Evolutionary conservation across 1,284 basidiomycete species (phyloP).

Genomic region (Fomitopsis pinicola): DNA sequence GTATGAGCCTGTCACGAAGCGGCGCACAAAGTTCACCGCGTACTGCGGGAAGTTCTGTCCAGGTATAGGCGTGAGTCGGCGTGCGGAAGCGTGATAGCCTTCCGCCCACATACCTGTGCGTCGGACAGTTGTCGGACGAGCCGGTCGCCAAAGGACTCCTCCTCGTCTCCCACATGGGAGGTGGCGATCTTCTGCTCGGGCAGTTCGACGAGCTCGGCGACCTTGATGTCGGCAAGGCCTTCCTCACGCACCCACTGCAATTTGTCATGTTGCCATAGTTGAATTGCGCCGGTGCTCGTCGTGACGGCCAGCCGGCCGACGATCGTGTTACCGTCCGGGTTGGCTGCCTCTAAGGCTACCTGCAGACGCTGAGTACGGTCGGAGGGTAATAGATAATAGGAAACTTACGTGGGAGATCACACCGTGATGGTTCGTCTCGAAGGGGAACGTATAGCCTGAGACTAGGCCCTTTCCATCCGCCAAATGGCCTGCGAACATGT

Average conservation of each 20-base stretch:
- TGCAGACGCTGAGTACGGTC: slow-evolving; percentile 21
- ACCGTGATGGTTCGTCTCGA: slow-evolving; percentile 71
- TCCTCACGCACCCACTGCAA: slow-evolving; percentile 85
- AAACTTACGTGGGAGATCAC: slow-evolving; percentile 61
- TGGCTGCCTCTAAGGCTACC: slow-evolving; percentile 54
- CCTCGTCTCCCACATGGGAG: slow-evolving; percentile 34
- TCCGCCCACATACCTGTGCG: slow-evolving; percentile 45
- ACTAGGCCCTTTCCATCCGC: slow-evolving; percentile 52
- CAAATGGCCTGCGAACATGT: slow-evolving; percentile 56
- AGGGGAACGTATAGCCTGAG: slow-evolving; percentile 65
- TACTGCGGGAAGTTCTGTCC: slow-evolving; percentile 71
- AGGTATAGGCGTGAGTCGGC: neutral
- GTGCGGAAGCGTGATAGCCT: neutral
- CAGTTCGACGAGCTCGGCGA: slow-evolving; percentile 74
- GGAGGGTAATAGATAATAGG: neutral
- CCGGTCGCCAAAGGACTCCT: slow-evolving; percentile 57
- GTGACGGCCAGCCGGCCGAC: slow-evolving; percentile 55
- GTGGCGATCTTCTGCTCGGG: slow-evolving; percentile 59
- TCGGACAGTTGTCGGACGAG: slow-evolving; percentile 59
- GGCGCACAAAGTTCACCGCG: slow-evolving; percentile 58
- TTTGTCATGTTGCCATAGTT: slow-evolving; percentile 65
- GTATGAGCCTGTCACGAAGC: slow-evolving; percentile 75
- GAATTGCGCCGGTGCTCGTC: slow-evolving; percentile 77
- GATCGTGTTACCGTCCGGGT: slow-evolving; percentile 36
- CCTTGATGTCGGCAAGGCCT: slow-evolving; percentile 61